Evolutionary conservation across 768 basidiomycete species (phyloP), one percentile per base, ranked within the genome.

Genomic region (Panellus pusillus): DNA sequence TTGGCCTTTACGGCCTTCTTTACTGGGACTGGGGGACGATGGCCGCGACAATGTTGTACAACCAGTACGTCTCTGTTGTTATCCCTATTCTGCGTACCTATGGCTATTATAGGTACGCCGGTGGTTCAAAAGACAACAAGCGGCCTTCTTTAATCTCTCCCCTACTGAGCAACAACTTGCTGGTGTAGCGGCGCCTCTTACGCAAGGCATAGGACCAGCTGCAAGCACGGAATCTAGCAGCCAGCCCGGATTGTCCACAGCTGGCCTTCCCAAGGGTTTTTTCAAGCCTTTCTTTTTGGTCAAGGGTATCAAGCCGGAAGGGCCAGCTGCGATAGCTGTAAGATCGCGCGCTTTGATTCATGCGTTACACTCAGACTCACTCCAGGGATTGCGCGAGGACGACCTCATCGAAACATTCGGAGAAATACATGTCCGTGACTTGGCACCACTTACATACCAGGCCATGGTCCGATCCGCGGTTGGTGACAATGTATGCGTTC

Each of bases 1-100:
- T 61, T 18, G 52, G 53, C 36, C 38, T 56, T 12, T 61, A 61
- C 29, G 59, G 51, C 28, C 44, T 52, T 15, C 52, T 61, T 44
- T 61, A 31, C 24, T 57, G 50, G 46, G 59, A 61, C 43, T 61
- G 59, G 59, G 37, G 1, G 47, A 57, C 63, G 77, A 77, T 9
- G 74, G 76, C n/a, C 68, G 70, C 43, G 78, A 79, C n/a, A 75
- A 79, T 51, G 72, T 78, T 36, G 78, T 79, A 63, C 68, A 66
- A 58, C 74, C 76, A 17, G 78, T 78, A 55, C 61, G 77, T 68
- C 15, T 40, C 13, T 13, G 9, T 29, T 6, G 8, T 2, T 20
- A 27, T n/a, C 20, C 6, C 9, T 44, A 43, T 28, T 28, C n/a
- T 54, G 24, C 24, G 24, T 24, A 24, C 6, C 6, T 24, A 24